Evolutionary conservation across 768 basidiomycete species (phyloP), one percentile per base, ranked within the genome.

Genomic region (Xerocomellus dryophilus): DNA sequence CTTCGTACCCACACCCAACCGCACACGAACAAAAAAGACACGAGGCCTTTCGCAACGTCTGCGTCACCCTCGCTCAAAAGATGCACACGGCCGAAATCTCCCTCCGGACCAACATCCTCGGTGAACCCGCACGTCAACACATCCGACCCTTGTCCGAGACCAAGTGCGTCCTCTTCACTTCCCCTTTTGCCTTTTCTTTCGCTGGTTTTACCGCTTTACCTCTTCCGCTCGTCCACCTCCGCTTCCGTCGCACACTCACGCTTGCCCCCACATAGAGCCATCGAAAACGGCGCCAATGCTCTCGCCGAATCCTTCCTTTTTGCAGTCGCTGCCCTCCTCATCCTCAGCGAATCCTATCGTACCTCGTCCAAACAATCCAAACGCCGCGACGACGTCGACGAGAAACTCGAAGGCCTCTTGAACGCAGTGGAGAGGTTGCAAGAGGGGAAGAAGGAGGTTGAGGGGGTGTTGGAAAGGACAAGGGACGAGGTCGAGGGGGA

Each of bases 261-360:
- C 17, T 8, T 11, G 14, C 7, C 2, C 8, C 2, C 11, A 9
- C 23, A 12, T 58, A 90, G 89, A 54, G 91, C 91, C 0, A 88
- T 93, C 54, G 89, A 92, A 54, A 91, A 87, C 61, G 91, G 91
- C 20, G 88, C 91, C 15, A 93, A 92, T 59, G 77, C 85, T 6
- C 75, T 93, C 5, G 91, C 91, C 0, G 91, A 93, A 70, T 88
- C 88, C 0, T 93, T 93, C 60, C 78, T 93, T 4, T 93, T 93
- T 64, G 65, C 74, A 18, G 91, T 93, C 2, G 90, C 91, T 0
- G 84, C 86, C 2, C 70, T 70, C 0, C 74, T 93, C 6, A 92
- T 94, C 52, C 54, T 92, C 11, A 85, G 85, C 2, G 91, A 94
- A 67, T 74, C 84, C 21, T 93, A 81, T 79, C 85, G 91, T 1